Conservation (phyloP, 345 rosid genomes). For the Syzygium aromaticum region DNA sequence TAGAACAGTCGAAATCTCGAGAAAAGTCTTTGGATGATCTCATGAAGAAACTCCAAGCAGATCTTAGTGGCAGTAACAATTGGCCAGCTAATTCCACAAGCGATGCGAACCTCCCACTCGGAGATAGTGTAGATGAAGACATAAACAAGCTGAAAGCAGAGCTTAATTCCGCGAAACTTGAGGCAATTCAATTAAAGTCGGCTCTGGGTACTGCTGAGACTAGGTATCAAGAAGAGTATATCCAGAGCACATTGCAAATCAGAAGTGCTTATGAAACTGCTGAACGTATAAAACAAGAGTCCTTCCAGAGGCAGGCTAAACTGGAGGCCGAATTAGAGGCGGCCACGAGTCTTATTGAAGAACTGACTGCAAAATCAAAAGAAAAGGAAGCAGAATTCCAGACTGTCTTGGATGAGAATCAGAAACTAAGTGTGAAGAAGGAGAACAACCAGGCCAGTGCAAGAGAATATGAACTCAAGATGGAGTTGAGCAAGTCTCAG, state of each 20-base stretch:
- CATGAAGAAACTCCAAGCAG: constrained; percentile 45
- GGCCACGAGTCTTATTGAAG: constrained; percentile 35
- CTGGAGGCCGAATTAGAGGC: constrained; percentile 45
- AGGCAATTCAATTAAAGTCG: constrained; percentile 55
- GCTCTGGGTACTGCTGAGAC: constrained; percentile 67
- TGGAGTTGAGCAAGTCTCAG: constrained; percentile 14
- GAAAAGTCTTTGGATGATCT: constrained; percentile 56
- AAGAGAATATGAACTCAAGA: constrained; percentile 27
- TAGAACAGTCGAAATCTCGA: constrained; percentile 58
- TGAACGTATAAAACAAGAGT: constrained; percentile 44
- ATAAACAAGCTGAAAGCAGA: constrained; percentile 42
- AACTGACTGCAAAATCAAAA: constrained; percentile 18
- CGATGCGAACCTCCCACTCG: neutral
- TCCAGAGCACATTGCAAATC: constrained; percentile 79
- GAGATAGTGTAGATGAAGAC: constrained; percentile 21
- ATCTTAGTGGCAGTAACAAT: neutral
- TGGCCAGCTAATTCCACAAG: neutral
- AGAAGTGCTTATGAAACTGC: constrained; percentile 75
- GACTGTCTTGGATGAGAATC: neutral
- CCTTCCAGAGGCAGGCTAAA: constrained; percentile 42
- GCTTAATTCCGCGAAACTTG: constrained; percentile 37
- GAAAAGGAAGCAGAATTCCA: neutral
- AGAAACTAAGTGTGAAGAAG: constrained; percentile 34
- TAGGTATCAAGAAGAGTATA: constrained; percentile 83
- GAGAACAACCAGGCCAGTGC: constrained; percentile 22